A percentile compares a stretch with the other conserved stretches of the same genome.
phyloP scores from a whole-genome alignment of 202 grass and related monocot genomes.

The Digitaria exilis region DNA sequence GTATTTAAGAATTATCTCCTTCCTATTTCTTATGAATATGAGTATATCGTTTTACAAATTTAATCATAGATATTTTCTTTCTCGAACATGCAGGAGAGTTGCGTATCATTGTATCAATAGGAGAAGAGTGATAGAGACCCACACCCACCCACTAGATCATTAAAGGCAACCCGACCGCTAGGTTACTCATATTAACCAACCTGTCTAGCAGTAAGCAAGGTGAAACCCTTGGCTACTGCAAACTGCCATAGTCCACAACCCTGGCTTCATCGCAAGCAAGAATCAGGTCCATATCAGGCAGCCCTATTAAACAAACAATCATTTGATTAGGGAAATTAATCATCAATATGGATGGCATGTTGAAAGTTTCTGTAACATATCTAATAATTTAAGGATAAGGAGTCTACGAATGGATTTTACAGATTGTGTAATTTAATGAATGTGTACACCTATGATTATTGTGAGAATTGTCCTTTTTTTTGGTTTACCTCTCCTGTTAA shows the following conservation, averaged over 20 bases:
- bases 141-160: no score
- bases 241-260: no score
- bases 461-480: conserved; percentile 34
- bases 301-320: no score
- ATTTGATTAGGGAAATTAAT: neutral
- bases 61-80: neutral
- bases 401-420: conserved; percentile 21
- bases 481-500: neutral
- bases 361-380: conserved; percentile 21
- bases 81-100: no score
- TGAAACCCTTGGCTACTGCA: no score
- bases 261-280: no score
- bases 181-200: no score
- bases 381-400: conserved; percentile 7
- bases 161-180: no score
- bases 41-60: conserved; percentile 3
- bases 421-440: conserved; percentile 20
- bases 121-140: no score
- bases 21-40: neutral
- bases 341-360: conserved; percentile 5
- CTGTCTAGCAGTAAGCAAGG: no score
- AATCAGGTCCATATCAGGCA: no score
- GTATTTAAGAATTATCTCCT: neutral
- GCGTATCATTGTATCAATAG: no score
- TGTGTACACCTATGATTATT: neutral